Evolutionary conservation across 2,329 filamentous ascomycete genomes (phyloP), one percentile per base, ranked within the genome.

Genomic region (Clonostachys chloroleuca): DNA sequence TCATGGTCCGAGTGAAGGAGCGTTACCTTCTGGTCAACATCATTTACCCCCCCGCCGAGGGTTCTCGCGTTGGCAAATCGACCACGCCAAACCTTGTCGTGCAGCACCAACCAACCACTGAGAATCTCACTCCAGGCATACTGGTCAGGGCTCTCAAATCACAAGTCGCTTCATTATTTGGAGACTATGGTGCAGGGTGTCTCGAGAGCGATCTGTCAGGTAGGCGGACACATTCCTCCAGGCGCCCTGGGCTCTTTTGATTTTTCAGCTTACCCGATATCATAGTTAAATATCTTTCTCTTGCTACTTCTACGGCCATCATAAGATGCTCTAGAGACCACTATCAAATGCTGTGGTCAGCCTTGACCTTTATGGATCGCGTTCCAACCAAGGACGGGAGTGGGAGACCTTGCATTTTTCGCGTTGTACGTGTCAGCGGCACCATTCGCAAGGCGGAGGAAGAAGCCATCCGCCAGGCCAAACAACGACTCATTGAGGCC

Each of bases 21-120:
- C 86, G 94, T 59, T 99, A 99, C 66, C 80, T 99, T 16, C 83
- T 97, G n/a, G 82, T 97, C 52, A 89, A 95, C 63, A 91, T 97
- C 54, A 77, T 97, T 42, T 96, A 96, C 59, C 90, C 92, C 1
- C 77, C 83, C 7, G 52, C 72, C 10, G 17, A 39, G 12, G 36
- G 14, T 8, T 52, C 59, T 10, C 59, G 57, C 50, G 51, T 60
- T 42, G 54, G 57, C 50, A 66, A 64, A 48, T 44, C 61, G 34
- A 64, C 68, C 55, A 56, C 77, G 59, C 65, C 87, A 61, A 65
- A 81, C 70, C 74, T 87, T 49, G 70, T 97, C 30, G 75, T 84
- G 46, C 86, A 95, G 67, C 86, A 92, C 63, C 83, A 86, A 44
- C 91, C 92, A 0, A 95, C 87, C 4, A 80, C 85, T 3, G 81